Base-by-base conservation (phyloP, 345 rosid species). In the Iberis pinnata region DNA sequence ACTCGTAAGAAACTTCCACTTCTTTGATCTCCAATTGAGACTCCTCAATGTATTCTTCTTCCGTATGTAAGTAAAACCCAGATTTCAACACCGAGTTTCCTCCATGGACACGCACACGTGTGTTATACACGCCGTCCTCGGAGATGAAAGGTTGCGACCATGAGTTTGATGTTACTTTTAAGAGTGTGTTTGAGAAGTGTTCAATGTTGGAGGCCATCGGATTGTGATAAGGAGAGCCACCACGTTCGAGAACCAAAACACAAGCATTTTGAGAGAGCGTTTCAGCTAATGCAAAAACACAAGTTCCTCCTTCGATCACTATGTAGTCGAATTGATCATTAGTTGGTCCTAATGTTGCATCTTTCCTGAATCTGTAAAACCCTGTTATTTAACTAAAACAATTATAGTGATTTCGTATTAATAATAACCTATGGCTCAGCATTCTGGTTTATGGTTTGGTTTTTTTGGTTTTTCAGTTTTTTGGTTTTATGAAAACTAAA, bases 301-400 rank as follows among this genome's bases (percentile, higher is more conserved):
- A 53, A 8, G 96, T 84, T 45, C 97, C 96, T 22, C 95, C 95
- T 2, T 90, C 97, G 27, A 88, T 56, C 25, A 84, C 47, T 52
- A 88, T 80, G 80, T 84, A 88, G 72, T 84, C 97, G 14, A 67
- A 68, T 60, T 22, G 49, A 3, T 60, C 29, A 25, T 18, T 9
- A 8, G 16, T 13, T 3, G 95, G 81, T 6, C 88, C 82, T 24
- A 70, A 53, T 19, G 65, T 65, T 53, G 89, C 89, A 44, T 78
- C 77, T 17, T 63, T 73, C 59, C 82, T 68, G 60, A 84, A 87
- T 38, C 75, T 45, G 53, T 76, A 65, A 53, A 68, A 3, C 9
- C 79, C 82, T n/a, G n/a, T n/a, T n/a, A n/a, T 74, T 69, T 55
- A 17, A 50, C 11, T 29, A 5, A 44, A 24, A 18, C 7, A 4